These are phyloP conservation scores for Schizophyllum amplum DNA, from an alignment of 1,284 basidiomycete genomes.

Conservation along the genomic window DNA sequence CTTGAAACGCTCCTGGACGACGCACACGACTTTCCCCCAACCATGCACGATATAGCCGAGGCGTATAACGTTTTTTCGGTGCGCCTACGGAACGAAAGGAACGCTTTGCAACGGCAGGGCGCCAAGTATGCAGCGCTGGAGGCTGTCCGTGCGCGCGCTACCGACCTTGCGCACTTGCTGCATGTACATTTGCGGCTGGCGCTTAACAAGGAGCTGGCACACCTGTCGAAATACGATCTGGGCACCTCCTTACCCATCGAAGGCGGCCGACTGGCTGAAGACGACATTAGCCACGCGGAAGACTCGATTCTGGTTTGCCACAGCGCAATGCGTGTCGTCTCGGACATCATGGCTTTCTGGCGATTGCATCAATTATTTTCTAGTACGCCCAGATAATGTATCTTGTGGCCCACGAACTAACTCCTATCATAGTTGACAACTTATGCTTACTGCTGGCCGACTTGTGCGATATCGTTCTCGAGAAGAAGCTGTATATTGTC, in stretches of 20 bases:
- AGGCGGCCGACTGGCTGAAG: background rate
- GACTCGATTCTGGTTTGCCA: background rate
- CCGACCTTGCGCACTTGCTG: background rate
- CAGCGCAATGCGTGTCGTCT: background rate
- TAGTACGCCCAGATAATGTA: background rate
- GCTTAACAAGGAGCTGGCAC: background rate
- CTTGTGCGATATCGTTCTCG: background rate
- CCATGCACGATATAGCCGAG: background rate
- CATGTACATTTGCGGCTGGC: background rate
- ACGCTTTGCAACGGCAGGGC: background rate
- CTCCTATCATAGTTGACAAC: background rate
- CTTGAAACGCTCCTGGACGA: background rate
- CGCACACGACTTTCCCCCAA: background rate
- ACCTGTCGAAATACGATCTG: background rate
- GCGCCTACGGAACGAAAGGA: background rate
- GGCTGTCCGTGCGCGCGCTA: background rate
- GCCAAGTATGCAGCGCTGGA: background rate
- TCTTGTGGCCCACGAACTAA: too few species aligned
- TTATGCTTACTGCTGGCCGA: background rate
- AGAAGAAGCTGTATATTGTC: background rate
- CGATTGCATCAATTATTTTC: background rate
- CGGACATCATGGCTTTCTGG: background rate
- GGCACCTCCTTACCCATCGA: background rate
- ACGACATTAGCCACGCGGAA: background rate
- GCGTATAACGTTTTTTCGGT: background rate